A percentile compares a stretch with the other conserved stretches of the same genome.
Conservation (phyloP, 2,329 filamentous ascomycete genomes). For the Botrytis pseudocinerea region DNA sequence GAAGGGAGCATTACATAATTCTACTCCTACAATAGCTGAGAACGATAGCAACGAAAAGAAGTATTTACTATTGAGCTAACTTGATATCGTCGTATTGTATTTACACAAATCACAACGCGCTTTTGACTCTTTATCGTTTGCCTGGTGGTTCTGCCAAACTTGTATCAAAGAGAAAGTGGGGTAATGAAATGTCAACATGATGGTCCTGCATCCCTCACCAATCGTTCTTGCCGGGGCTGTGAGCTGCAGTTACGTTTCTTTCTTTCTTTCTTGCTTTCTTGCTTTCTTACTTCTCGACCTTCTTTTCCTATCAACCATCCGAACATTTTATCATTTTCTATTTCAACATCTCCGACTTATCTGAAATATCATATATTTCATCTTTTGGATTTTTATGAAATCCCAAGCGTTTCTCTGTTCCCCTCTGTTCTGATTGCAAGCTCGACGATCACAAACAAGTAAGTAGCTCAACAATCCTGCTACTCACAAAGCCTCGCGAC, state of each 20-base stretch:
- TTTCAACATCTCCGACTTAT: background rate
- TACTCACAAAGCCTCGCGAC: background rate
- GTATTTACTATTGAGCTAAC: background rate
- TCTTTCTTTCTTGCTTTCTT: background rate
- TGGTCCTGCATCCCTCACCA: background rate
- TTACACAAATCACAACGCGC: background rate
- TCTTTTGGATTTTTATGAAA: background rate
- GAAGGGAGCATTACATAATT: background rate
- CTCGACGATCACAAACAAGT: background rate
- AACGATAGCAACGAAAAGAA: background rate
- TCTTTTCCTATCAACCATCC: background rate
- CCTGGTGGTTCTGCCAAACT: background rate
- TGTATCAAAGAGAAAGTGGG: slow-evolving; percentile 4
- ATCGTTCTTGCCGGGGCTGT: background rate
- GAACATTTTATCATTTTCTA: background rate
- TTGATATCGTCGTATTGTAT: background rate
- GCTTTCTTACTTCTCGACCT: background rate
- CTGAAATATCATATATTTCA: background rate
- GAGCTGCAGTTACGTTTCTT: background rate
- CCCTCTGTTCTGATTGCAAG: background rate
- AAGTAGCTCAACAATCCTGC: background rate
- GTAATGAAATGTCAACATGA: background rate
- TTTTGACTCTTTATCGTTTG: background rate
- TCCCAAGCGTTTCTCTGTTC: background rate
- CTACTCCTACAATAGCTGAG: background rate